These are phyloP conservation scores for Quercus tomentella DNA, from an alignment of 331 rosid genomes.

Conservation along the genomic window DNA sequence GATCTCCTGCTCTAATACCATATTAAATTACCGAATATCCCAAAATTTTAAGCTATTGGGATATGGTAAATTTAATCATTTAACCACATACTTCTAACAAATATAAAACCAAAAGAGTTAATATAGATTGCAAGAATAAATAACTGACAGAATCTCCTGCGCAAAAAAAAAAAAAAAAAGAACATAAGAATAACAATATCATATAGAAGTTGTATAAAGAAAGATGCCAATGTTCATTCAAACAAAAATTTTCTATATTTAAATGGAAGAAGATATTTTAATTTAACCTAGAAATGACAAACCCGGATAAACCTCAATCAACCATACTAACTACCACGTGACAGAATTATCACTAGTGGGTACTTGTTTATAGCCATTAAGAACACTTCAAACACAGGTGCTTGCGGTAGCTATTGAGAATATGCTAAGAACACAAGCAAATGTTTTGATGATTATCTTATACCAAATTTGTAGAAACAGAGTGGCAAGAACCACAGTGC, in stretches of 20 bases:
- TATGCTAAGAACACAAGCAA: neutral
- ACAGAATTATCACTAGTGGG: neutral
- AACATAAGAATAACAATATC: neutral
- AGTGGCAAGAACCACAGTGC: neutral
- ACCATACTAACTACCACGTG: neutral
- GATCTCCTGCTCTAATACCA: no score
- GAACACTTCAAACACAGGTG: neutral
- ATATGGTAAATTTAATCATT: no score
- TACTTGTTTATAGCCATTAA: neutral
- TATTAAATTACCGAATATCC: no score
- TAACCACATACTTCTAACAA: neutral
- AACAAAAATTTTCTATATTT: neutral
- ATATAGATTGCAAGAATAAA: neutral
- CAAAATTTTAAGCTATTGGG: no score
- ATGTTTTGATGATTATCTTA: neutral
- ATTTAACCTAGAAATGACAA: neutral
- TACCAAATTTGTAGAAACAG: neutral
- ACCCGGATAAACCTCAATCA: neutral
- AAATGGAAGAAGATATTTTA: neutral
- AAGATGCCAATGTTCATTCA: neutral
- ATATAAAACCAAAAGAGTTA: constrained; percentile 5
- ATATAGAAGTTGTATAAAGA: neutral
- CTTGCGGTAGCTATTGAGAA: neutral
- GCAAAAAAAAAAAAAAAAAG: neutral
- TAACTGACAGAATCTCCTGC: neutral